Conservation (phyloP, 148 eudicot species). For the Rhododendron simsii region DNA sequence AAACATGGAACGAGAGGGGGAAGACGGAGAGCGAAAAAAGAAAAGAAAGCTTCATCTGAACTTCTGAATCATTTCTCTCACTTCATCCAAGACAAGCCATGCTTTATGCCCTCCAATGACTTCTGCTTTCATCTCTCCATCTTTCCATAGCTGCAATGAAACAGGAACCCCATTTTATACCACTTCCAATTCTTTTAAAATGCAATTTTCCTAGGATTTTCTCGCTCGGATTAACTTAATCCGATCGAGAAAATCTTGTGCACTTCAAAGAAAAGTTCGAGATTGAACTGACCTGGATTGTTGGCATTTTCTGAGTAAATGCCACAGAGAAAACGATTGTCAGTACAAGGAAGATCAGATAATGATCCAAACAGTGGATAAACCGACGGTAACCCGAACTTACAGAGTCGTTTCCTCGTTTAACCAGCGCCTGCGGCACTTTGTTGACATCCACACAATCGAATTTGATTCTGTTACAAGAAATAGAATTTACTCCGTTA, state of each 20-base stretch:
- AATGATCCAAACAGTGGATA: not conserved
- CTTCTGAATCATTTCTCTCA: slow-evolving; percentile 74
- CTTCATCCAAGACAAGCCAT: slow-evolving; percentile 92
- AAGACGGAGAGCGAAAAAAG: no score
- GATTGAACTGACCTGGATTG: slow-evolving; percentile 63
- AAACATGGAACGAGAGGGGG: not conserved
- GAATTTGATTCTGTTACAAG: slow-evolving; percentile 50
- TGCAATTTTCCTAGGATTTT: no score
- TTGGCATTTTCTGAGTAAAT: slow-evolving; percentile 85
- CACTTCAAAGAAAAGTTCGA: no score
- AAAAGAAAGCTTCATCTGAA: slow-evolving; percentile 23
- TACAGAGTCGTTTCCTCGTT: slow-evolving; percentile 86
- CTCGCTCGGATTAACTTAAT: no score
- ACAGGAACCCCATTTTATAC: not conserved
- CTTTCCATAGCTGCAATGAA: slow-evolving; percentile 72
- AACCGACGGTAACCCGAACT: slow-evolving; percentile 5
- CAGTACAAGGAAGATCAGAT: not conserved
- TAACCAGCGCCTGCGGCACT: slow-evolving; percentile 84
- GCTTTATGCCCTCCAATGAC: slow-evolving; percentile 97
- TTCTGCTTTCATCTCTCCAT: slow-evolving; percentile 94
- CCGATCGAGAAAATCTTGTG: no score
- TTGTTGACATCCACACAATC: slow-evolving; percentile 86
- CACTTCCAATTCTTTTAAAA: not conserved
- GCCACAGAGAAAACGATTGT: slow-evolving; percentile 8
- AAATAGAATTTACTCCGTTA: not conserved